phyloP scores from a whole-genome alignment of 345 rosid species.

The Gossypium bickii region DNA sequence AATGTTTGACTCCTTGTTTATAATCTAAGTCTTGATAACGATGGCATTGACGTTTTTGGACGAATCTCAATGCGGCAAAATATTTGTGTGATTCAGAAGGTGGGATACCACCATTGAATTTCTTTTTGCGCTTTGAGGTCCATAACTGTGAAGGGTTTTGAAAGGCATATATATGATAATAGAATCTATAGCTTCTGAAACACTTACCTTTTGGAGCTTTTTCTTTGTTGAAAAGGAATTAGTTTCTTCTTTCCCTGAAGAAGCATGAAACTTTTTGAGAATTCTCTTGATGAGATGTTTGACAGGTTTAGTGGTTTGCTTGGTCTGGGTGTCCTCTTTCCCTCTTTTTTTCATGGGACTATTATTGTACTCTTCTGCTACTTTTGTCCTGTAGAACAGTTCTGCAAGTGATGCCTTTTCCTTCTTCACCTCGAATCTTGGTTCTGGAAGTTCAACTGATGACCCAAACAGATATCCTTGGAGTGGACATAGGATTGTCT shows the following conservation, averaged over 20 bases:
- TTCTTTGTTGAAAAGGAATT: conserved; percentile 47
- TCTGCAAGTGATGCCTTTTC: conserved; percentile 69
- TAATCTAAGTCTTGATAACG: too few relatives aligned
- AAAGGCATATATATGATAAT: background rate
- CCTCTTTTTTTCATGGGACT: conserved; percentile 27
- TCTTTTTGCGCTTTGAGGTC: too few relatives aligned
- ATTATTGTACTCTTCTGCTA: conserved; percentile 27
- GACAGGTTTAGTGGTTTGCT: conserved; percentile 45
- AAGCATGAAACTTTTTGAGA: conserved; percentile 46
- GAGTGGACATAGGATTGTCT: conserved; percentile 52
- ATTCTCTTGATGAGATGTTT: conserved; percentile 62
- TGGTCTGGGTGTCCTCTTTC: conserved; percentile 39
- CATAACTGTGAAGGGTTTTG: too few relatives aligned
- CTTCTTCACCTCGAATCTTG: conserved; percentile 42
- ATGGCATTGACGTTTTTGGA: background rate
- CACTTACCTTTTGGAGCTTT: conserved; percentile 59
- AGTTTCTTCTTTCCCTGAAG: conserved; percentile 32
- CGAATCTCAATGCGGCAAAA: background rate
- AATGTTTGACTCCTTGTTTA: background rate
- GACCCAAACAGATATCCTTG: conserved; percentile 82
- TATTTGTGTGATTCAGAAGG: background rate
- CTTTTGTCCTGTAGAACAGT: conserved; percentile 56
- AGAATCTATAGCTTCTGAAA: conserved; percentile 14
- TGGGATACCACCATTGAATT: too few relatives aligned
- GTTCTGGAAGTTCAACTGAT: conserved; percentile 50